These are phyloP conservation scores for Xylariaceae sp. DNA, from an alignment of 2,329 filamentous ascomycete species.

Conservation along the genomic window DNA sequence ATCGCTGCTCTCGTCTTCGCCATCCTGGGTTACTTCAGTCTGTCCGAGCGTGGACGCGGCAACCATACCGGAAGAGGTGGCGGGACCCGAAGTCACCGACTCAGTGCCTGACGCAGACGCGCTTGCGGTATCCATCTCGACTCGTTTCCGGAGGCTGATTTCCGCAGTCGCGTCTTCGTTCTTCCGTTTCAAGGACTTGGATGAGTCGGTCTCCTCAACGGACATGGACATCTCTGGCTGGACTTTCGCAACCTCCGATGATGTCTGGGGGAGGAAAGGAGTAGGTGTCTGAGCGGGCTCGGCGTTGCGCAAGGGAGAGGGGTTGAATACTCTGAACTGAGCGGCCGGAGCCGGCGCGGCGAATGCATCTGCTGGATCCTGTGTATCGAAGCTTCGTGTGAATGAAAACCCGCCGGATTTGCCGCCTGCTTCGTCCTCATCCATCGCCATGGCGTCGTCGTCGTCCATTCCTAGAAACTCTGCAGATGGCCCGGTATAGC, in stretches of 20 bases:
- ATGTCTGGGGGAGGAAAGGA: conserved; percentile 24
- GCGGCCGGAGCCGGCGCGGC: conserved; percentile 9
- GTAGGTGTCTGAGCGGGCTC: conserved; percentile 20
- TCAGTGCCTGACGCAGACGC: conserved; percentile 9
- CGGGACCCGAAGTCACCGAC: conserved; percentile 3
- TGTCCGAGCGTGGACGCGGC: not conserved
- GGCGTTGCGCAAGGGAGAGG: conserved; percentile 5
- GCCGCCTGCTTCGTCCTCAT: conserved; percentile 25
- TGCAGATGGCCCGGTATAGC: conserved; percentile 24
- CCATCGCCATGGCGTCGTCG: conserved; percentile 32
- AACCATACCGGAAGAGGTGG: not conserved
- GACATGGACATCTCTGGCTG: conserved; percentile 16
- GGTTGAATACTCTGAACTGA: conserved; percentile 9
- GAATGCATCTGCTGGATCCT: conserved; percentile 7
- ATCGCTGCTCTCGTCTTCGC: conserved; percentile 41
- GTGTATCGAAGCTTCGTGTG: conserved; percentile 19
- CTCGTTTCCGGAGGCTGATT: conserved; percentile 34
- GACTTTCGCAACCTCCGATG: conserved; percentile 19
- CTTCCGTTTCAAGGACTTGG: conserved; percentile 38
- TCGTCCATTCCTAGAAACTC: conserved; percentile 35
- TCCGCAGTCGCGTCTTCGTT: conserved; percentile 35
- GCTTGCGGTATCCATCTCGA: conserved; percentile 33
- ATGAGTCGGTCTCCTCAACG: conserved; percentile 7
- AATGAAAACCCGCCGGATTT: conserved; percentile 23
- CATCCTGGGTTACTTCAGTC: conserved; percentile 24